Evolutionary conservation across 495 filamentous ascomycete species (phyloP).

Genomic region (Aspergillus affinis): DNA sequence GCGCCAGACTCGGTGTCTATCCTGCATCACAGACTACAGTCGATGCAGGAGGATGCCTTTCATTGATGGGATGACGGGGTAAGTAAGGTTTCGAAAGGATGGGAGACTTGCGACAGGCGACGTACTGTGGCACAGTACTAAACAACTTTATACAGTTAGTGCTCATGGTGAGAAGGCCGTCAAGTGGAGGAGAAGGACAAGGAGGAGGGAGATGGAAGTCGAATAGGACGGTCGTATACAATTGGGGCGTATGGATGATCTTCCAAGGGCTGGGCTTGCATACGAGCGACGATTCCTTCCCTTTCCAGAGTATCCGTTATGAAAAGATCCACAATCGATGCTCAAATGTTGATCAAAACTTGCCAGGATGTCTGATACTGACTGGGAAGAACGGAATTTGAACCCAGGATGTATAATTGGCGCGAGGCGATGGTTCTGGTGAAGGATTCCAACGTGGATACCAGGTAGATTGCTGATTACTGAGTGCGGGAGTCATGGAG

Average conservation of each 20-base stretch:
- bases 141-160: slow-evolving; percentile 8
- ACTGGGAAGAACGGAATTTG: background rate
- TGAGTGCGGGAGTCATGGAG: too few species aligned
- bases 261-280: background rate
- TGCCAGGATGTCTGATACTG: background rate
- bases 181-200: too few species aligned
- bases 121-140: slow-evolving; percentile 12
- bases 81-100: slow-evolving; percentile 14
- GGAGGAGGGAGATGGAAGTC: background rate
- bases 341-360: background rate
- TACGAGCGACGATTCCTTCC: background rate
- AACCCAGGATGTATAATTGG: too few species aligned
- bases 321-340: background rate
- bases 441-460: too few species aligned
- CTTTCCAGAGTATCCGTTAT: background rate
- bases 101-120: slow-evolving; percentile 9
- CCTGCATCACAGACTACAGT: slow-evolving; percentile 6
- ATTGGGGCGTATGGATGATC: too few species aligned
- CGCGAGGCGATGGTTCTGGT: too few species aligned
- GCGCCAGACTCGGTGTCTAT: slow-evolving; percentile 4
- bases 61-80: slow-evolving; percentile 10
- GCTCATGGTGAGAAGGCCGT: background rate
- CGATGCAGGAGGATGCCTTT: slow-evolving; percentile 7
- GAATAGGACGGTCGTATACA: background rate
- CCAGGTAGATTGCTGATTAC: too few species aligned